Evolutionary conservation across 2,329 filamentous ascomycete genomes (phyloP).

Genomic region (Fusarium sp.): DNA sequence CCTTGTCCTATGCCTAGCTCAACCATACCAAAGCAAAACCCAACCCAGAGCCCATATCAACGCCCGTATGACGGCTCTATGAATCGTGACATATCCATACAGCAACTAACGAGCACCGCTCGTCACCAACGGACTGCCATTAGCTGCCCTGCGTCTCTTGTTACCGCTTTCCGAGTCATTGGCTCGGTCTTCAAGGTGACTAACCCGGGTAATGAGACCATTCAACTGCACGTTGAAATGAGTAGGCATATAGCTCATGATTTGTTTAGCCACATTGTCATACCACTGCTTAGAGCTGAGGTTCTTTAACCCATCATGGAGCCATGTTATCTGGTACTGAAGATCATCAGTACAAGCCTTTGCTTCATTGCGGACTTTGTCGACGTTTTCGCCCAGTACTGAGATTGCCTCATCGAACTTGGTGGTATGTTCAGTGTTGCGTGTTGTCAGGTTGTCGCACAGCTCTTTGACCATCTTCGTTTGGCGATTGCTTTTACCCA

Average conservation of each 20-base stretch:
- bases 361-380: conserved; percentile 31
- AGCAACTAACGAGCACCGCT: conserved; percentile 21
- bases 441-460: background rate
- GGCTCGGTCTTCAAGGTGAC: conserved; percentile 34
- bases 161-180: conserved; percentile 15
- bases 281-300: conserved; percentile 58
- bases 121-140: conserved; percentile 29
- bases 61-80: background rate
- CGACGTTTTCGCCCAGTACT: conserved; percentile 1
- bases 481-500: background rate
- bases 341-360: conserved; percentile 48
- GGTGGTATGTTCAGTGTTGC: conserved; percentile 7
- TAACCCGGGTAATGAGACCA: conserved; percentile 33
- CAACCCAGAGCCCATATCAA: conserved; percentile 3
- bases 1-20: conserved; percentile 1
- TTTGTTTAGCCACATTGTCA: conserved; percentile 53
- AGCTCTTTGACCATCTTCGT: background rate
- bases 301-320: conserved; percentile 63
- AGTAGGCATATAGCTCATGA: conserved; percentile 47
- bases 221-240: conserved; percentile 34
- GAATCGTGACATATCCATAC: background rate
- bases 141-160: conserved; percentile 41
- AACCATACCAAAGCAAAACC: conserved; percentile 14
- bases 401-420: conserved; percentile 10
- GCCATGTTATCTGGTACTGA: conserved; percentile 50